Percentiles rank a stretch among this genome's conserved stretches.
Evolutionary conservation across 768 basidiomycete species (phyloP).

Genomic region (Trametes meyenii): DNA sequence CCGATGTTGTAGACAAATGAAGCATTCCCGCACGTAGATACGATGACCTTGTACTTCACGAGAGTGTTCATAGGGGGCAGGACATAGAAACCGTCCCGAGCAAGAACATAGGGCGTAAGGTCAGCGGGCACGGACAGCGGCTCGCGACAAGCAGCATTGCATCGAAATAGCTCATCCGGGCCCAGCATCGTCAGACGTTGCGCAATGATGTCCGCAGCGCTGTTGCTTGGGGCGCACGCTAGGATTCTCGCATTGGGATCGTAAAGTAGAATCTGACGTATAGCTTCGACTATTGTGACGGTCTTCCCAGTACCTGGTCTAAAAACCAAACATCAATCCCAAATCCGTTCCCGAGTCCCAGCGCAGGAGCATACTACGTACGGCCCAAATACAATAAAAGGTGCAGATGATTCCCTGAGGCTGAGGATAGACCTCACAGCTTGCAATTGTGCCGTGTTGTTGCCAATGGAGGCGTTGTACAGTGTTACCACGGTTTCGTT

Average conservation of each 20-base stretch:
- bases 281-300: constrained; percentile 64
- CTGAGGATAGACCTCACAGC: constrained; percentile 52
- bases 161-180: constrained; percentile 49
- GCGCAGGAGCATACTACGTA: constrained; percentile 37
- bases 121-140: constrained; percentile 43
- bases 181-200: constrained; percentile 43
- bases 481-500: neutral
- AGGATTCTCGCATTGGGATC: constrained; percentile 52
- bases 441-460: constrained; percentile 51
- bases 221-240: constrained; percentile 70
- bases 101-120: constrained; percentile 34
- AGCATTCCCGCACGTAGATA: constrained; percentile 67
- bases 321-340: neutral
- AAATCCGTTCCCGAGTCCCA: neutral
- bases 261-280: constrained; percentile 51
- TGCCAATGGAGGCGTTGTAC: constrained; percentile 37
- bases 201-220: constrained; percentile 63
- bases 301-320: constrained; percentile 66
- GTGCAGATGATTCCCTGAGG: constrained; percentile 44
- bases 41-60: constrained; percentile 52
- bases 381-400: constrained; percentile 69
- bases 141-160: constrained; percentile 56
- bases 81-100: too few relatives aligned
- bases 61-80: constrained; percentile 47
- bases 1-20: constrained; percentile 59